Percentiles rank a stretch among this genome's conserved stretches.
phyloP scores from a whole-genome alignment of 371 early-diverging fungal species.

The Mucor circinelloides region DNA sequence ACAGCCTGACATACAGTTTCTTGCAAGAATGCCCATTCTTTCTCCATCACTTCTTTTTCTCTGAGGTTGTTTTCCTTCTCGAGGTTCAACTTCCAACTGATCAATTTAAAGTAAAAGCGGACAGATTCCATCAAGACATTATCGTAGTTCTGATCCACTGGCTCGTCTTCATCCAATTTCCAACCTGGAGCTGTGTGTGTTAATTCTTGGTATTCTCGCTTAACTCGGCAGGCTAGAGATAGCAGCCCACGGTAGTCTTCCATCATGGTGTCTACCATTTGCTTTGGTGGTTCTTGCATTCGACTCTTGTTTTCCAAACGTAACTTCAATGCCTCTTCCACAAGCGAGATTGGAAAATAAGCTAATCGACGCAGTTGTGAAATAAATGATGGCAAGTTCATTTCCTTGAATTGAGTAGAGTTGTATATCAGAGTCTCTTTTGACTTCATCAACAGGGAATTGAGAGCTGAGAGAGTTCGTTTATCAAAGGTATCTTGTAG shows the following conservation, averaged over 20 bases:
- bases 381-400: slow-evolving; percentile 72
- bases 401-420: slow-evolving; percentile 59
- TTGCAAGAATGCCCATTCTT: slow-evolving; percentile 78
- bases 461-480: slow-evolving; percentile 65
- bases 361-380: slow-evolving; percentile 72
- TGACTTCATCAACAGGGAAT: slow-evolving; percentile 58
- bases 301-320: slow-evolving; percentile 76
- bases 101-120: slow-evolving; percentile 78
- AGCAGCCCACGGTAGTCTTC: slow-evolving; percentile 79
- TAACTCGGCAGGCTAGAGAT: slow-evolving; percentile 73
- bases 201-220: slow-evolving; percentile 68
- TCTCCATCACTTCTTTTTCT: slow-evolving; percentile 81
- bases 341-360: slow-evolving; percentile 75
- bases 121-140: slow-evolving; percentile 69
- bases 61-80: slow-evolving; percentile 64
- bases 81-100: slow-evolving; percentile 67
- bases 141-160: slow-evolving; percentile 70
- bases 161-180: slow-evolving; percentile 57
- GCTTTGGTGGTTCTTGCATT: slow-evolving; percentile 68
- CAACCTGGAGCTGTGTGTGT: slow-evolving; percentile 71
- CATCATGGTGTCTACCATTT: slow-evolving; percentile 80
- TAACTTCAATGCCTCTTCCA: slow-evolving; percentile 78
- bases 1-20: slow-evolving; percentile 70
- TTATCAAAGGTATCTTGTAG: slow-evolving; percentile 80
- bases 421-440: slow-evolving; percentile 72